Evolutionary conservation across 2,329 filamentous ascomycete genomes (phyloP), one percentile per base, ranked within the genome.

Genomic region (Cordyceps sp.): DNA sequence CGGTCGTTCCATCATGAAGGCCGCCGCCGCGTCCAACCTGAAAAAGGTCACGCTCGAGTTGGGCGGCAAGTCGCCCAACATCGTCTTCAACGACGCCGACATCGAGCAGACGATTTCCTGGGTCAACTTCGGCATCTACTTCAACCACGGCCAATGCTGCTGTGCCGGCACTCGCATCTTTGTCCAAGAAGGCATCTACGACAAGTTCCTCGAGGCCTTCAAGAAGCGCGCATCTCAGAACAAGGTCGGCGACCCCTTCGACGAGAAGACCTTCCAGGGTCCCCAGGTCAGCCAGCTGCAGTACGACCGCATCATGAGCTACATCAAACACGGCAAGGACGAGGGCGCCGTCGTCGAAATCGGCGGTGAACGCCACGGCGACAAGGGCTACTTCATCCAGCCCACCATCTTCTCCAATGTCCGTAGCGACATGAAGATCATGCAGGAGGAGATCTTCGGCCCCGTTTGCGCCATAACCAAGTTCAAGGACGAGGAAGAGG

Each of bases 361-460:
- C 25, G 56, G 56, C 33, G 56, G 56, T 28, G 48, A 49, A 37
- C 50, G 54, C 44, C 77, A 77, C 57, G 82, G 82, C 38, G 52
- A 65, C 50, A 76, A 84, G 66, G 81, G 82, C 39, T 92, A 82
- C 71, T 92, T 88, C 66, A 88, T 92, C 57, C 64, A 88, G 66
- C 84, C 84, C 26, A 93, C 84, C 49, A 83, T 93, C 62, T 92
- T 93, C 68, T 75, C 71, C 56, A 75, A 84, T 49, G 83, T 90
- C 43, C 71, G 63, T 31, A 59, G 74, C 43, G 72, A 88, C 56
- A 92, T 90, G 81, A 86, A 82, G 71, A 90, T 93, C 49, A 76
- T 85, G 62, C 72, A 83, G 57, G 82, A 92, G 62, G 84, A 93
- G 63, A 90, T 93, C 54, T 93, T 93, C 53, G 84, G 84, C 41